A percentile compares a stretch with the other conserved stretches of the same genome.
Conservation (phyloP, 345 rosid species). For the Cardamine resedifolia region DNA sequence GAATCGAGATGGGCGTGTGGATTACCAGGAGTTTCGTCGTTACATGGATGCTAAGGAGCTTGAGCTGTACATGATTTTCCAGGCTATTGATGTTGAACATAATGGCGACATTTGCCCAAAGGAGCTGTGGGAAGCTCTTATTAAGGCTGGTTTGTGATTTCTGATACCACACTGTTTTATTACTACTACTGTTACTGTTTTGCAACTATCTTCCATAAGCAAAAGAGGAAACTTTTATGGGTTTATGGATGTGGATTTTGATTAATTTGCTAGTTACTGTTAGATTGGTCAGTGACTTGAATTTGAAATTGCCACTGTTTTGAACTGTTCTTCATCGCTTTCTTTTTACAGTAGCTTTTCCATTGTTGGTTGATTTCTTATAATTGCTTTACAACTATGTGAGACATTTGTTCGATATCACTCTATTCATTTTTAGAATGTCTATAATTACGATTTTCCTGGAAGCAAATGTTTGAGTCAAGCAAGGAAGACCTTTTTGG, state of each 20-base stretch:
- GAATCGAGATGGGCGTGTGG: constrained; percentile 84
- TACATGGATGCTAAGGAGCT: constrained; percentile 91
- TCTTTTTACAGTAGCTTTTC: not conserved
- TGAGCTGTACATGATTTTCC: constrained; percentile 63
- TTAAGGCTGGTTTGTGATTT: constrained; percentile 64
- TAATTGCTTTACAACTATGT: not conserved
- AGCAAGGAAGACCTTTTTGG: no score
- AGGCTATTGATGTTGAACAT: constrained; percentile 73
- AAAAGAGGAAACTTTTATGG: constrained; percentile 2
- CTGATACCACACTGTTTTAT: constrained; percentile 18
- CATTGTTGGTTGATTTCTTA: not conserved
- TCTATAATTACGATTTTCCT: not conserved
- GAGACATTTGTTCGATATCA: not conserved
- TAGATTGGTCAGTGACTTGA: not conserved
- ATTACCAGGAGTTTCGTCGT: constrained; percentile 77
- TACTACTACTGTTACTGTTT: not conserved
- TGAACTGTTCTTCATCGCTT: not conserved
- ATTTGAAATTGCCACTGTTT: not conserved
- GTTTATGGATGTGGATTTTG: not conserved
- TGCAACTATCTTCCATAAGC: not conserved
- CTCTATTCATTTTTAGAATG: not conserved
- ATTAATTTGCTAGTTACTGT: not conserved
- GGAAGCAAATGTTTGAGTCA: no score
- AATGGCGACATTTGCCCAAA: constrained; percentile 85
- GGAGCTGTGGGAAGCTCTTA: constrained; percentile 85